Evolutionary conservation across 192 early-diverging fungal species (phyloP).

Genomic region (Rhizophagus clarus): DNA sequence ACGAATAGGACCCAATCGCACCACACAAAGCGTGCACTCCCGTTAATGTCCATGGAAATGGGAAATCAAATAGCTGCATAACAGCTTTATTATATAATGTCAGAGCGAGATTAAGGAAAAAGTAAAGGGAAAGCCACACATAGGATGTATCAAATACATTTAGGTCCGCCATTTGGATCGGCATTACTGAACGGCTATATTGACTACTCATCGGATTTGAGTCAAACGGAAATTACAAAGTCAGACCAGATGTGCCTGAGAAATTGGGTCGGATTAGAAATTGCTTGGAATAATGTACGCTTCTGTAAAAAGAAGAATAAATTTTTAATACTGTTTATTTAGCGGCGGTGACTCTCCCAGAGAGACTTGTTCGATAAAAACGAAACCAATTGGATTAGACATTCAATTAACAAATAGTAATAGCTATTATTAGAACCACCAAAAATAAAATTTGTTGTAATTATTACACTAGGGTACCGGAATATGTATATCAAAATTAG

Average conservation of each 20-base stretch:
- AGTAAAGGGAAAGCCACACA: slow-evolving; percentile 71
- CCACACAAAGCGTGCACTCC: slow-evolving; percentile 79
- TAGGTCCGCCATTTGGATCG: slow-evolving; percentile 20
- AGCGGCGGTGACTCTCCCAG: slow-evolving; percentile 1
- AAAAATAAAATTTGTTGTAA: too few species aligned
- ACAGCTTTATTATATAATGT: slow-evolving; percentile 89
- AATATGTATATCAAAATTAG: too few species aligned
- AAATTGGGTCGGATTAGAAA: background rate
- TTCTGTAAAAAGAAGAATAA: background rate
- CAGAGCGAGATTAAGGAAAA: slow-evolving; percentile 72
- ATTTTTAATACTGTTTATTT: background rate
- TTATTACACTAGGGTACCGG: too few species aligned
- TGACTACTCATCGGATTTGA: slow-evolving; percentile 21
- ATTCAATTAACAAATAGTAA: background rate
- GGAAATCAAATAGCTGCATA: slow-evolving; percentile 70
- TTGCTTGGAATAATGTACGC: background rate
- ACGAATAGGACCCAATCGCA: slow-evolving; percentile 63
- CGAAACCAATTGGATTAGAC: slow-evolving; percentile 20
- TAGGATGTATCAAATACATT: slow-evolving; percentile 31
- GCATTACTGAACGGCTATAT: background rate
- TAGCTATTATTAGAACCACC: background rate
- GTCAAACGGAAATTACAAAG: background rate
- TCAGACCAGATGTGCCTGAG: slow-evolving; percentile 14
- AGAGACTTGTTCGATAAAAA: slow-evolving; percentile 11
- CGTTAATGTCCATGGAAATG: slow-evolving; percentile 86